Conservation (phyloP, 177 flowering plant genomes). For the Vitis hybrid region DNA sequence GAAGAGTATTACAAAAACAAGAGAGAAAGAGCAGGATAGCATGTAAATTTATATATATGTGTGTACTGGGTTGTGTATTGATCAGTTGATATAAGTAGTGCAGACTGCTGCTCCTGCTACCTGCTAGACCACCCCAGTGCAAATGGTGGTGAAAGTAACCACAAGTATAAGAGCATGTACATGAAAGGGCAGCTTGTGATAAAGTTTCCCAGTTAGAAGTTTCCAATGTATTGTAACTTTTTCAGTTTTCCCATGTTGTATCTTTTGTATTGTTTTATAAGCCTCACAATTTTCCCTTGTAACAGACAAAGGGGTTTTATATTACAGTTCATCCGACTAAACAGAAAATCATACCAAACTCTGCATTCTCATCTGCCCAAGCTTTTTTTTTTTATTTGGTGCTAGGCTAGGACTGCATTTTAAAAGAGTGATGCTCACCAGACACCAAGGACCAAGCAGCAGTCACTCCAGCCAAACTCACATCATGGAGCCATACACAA, state of each 20-base stretch:
- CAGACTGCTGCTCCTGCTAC: conserved; percentile 10
- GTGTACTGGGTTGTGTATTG: conserved; percentile 7
- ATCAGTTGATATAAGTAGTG: conserved; percentile 1
- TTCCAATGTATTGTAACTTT: conserved; percentile 2
- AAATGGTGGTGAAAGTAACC: background rate
- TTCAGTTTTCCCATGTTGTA: background rate
- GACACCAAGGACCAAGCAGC: too few relatives aligned
- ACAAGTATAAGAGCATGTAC: conserved; percentile 9
- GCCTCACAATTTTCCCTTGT: conserved; percentile 11
- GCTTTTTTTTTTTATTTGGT: too few relatives aligned
- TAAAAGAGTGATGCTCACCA: too few relatives aligned
- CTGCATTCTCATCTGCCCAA: background rate
- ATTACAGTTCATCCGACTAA: background rate
- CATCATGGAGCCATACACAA: too few relatives aligned
- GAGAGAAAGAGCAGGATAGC: conserved; percentile 10
- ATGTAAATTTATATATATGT: conserved; percentile 21
- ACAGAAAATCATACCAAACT: background rate
- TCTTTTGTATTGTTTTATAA: conserved; percentile 1
- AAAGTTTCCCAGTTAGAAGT: conserved; percentile 9
- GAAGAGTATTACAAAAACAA: background rate
- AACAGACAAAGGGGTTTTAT: background rate
- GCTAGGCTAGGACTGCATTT: too few relatives aligned
- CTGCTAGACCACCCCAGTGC: background rate
- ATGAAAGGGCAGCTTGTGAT: conserved; percentile 17
- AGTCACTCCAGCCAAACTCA: too few relatives aligned